A percentile compares a stretch with the other conserved stretches of the same genome.
Evolutionary conservation across 148 eudicot species (phyloP).

Genomic region (Rhododendron mucronatum): DNA sequence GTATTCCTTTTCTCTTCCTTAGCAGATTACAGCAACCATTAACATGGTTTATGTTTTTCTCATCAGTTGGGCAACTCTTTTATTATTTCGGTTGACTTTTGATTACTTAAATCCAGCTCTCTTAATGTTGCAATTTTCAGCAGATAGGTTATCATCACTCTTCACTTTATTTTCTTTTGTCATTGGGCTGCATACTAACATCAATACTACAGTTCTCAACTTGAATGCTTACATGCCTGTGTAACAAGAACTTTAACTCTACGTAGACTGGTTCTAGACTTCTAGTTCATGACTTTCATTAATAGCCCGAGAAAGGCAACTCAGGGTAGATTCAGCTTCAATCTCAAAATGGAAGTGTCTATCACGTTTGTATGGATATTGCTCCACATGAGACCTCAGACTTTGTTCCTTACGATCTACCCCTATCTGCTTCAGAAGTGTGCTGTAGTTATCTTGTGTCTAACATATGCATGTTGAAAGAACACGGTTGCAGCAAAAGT

Average conservation of each 20-base stretch:
- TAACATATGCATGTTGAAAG: not conserved
- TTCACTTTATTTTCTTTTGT: not conserved
- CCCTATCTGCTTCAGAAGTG: not conserved
- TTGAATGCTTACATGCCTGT: not conserved
- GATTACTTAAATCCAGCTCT: not conserved
- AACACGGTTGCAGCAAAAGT: not conserved
- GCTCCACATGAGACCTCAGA: not conserved
- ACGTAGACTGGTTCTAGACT: not conserved
- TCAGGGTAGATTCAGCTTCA: not conserved
- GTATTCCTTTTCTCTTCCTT: not conserved
- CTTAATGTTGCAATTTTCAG: not conserved
- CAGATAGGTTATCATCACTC: not conserved
- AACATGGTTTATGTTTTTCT: not conserved
- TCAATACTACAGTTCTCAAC: not conserved
- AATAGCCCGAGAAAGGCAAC: not conserved
- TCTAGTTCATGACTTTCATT: not conserved
- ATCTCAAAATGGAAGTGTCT: not conserved
- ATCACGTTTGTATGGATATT: not conserved
- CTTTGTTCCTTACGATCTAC: not conserved
- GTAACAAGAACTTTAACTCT: not conserved
- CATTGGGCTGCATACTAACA: not conserved
- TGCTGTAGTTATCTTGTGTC: not conserved
- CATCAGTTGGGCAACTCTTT: not conserved
- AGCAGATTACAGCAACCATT: not conserved
- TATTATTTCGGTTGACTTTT: not conserved